phyloP scores from a whole-genome alignment of 225 moss, liverwort and hornwort genomes.

The Anthoceros angustus region DNA sequence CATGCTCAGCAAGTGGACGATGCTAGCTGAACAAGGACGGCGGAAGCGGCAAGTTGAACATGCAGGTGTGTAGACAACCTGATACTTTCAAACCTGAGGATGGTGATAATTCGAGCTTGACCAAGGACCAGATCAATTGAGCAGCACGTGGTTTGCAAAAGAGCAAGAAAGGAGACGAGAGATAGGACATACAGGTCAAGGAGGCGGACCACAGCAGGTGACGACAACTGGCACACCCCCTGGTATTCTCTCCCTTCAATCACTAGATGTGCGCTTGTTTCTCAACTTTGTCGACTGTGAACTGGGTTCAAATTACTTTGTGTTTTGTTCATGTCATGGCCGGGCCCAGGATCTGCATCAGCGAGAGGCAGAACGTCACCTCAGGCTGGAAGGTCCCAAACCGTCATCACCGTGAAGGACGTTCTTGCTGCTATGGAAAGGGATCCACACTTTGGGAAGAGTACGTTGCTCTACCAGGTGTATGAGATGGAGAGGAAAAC shows the following conservation, averaged over 20 bases:
- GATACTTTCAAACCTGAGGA: background rate
- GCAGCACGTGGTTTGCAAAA: conserved; percentile 10
- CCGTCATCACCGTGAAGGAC: conserved; percentile 53
- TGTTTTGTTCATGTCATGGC: conserved; percentile 24
- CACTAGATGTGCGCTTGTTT: background rate
- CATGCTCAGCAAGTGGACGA: conserved; percentile 88
- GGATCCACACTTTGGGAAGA: conserved; percentile 76
- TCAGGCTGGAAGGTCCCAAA: conserved; percentile 50
- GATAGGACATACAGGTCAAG: conserved; percentile 28
- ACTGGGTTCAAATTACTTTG: background rate
- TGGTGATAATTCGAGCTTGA: conserved; percentile 9
- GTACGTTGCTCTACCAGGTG: conserved; percentile 58
- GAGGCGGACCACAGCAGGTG: conserved; percentile 22
- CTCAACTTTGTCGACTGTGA: background rate
- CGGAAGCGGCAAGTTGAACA: conserved; percentile 87
- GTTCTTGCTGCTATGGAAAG: conserved; percentile 68
- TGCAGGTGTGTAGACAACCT: conserved; percentile 12
- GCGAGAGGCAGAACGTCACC: conserved; percentile 17
- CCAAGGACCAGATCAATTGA: background rate
- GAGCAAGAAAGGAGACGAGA: conserved; percentile 39
- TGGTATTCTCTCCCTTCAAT: conserved; percentile 25
- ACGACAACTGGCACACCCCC: conserved; percentile 48
- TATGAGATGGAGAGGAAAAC: conserved; percentile 59
- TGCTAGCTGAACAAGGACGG: conserved; percentile 82
- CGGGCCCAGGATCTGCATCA: conserved; percentile 46